These are phyloP conservation scores for Artemisia annua DNA, from an alignment of 129 eudicot species.

Conservation along the genomic window DNA sequence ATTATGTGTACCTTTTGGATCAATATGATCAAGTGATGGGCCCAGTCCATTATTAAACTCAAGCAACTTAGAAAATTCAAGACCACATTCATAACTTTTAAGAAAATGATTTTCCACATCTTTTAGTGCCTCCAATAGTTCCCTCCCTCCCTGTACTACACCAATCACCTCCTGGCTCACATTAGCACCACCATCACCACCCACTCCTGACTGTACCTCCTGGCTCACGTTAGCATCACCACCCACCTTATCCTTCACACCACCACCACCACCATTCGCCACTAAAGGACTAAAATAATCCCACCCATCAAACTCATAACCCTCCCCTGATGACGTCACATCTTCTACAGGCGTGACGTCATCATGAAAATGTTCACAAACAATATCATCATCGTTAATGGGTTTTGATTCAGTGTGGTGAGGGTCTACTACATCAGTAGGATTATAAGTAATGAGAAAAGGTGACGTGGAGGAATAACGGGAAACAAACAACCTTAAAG, in stretches of 20 bases:
- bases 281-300: constrained; percentile 40
- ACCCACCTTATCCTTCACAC: constrained; percentile 17
- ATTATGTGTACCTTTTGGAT: constrained; percentile 34
- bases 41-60: constrained; percentile 33
- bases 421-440: not conserved
- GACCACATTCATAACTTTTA: constrained; percentile 49
- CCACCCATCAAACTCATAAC: constrained; percentile 39
- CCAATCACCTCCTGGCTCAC: not conserved
- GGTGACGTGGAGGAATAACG: constrained; percentile 38
- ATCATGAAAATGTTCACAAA: constrained; percentile 53
- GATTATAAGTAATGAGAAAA: constrained; percentile 27
- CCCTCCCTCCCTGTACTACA: constrained; percentile 28
- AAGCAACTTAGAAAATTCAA: constrained; percentile 50
- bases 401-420: constrained; percentile 16
- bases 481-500: constrained; percentile 46
- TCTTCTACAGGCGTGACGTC: constrained; percentile 25
- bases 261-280: constrained; percentile 11
- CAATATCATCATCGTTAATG: constrained; percentile 12
- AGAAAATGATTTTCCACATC: constrained; percentile 51
- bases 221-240: constrained; percentile 22
- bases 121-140: constrained; percentile 57
- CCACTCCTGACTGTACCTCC: not conserved
- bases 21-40: constrained; percentile 40
- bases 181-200: not conserved
- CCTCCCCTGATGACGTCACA: constrained; percentile 23